phyloP scores from a whole-genome alignment of 116 monocot species.

The Phalaenopsis hybrid region DNA sequence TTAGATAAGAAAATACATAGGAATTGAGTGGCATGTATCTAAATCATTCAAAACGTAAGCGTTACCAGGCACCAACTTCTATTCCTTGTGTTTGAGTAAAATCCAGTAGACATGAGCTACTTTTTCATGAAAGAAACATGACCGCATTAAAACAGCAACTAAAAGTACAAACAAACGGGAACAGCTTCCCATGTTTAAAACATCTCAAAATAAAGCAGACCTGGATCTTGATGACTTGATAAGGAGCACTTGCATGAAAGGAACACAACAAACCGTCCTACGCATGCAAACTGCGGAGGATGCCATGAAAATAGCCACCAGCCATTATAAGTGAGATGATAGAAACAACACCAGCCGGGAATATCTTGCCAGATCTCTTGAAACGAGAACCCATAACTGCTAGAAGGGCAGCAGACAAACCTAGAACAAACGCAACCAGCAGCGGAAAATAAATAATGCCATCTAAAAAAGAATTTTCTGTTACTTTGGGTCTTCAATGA shows the following conservation, averaged over 20 bases:
- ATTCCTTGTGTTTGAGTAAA: neutral
- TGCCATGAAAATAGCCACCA: slow-evolving; percentile 75
- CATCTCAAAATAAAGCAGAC: neutral
- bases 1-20: too few species aligned
- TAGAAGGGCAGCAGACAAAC: slow-evolving; percentile 77
- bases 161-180: neutral
- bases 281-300: slow-evolving; percentile 53
- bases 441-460: neutral
- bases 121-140: neutral
- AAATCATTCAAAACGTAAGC: too few species aligned
- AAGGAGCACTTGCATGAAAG: neutral
- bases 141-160: neutral
- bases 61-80: neutral
- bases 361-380: slow-evolving; percentile 77
- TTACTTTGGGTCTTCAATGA: neutral
- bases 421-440: slow-evolving; percentile 21
- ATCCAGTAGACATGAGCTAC: neutral
- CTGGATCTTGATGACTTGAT: neutral
- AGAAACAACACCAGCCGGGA: slow-evolving; percentile 86
- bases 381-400: slow-evolving; percentile 91
- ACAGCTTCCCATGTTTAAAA: neutral
- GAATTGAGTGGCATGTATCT: too few species aligned
- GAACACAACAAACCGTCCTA: neutral
- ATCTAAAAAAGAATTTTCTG: neutral
- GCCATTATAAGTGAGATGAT: slow-evolving; percentile 68